phyloP scores from a whole-genome alignment of 1,284 basidiomycete genomes.

The Anthracocystis panici-leucophaei region DNA sequence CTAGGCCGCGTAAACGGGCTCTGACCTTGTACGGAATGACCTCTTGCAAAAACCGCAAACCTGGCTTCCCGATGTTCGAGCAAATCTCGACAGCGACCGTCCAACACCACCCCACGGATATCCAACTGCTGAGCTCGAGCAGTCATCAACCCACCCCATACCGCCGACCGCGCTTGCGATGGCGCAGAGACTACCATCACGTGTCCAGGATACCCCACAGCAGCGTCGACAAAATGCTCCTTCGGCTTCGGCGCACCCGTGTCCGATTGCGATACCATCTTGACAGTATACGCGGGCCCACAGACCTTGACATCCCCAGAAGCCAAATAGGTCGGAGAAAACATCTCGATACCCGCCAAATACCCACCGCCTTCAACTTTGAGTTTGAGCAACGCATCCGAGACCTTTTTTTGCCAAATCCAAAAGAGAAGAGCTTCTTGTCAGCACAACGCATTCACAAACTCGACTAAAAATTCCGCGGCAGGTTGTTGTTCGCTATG shows the following conservation, averaged over 20 bases:
- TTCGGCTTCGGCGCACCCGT: conserved; percentile 77
- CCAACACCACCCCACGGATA: conserved; percentile 80
- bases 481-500: not conserved
- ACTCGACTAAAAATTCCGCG: not conserved
- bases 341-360: conserved; percentile 81
- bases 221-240: conserved; percentile 86
- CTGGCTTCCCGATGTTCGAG: conserved; percentile 78
- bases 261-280: conserved; percentile 81
- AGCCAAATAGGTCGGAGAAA: conserved; percentile 71
- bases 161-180: conserved; percentile 81
- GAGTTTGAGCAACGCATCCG: conserved; percentile 90
- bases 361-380: conserved; percentile 81
- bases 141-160: conserved; percentile 93
- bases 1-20: conserved; percentile 83
- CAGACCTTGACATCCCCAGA: conserved; percentile 62
- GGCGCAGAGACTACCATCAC: conserved; percentile 85
- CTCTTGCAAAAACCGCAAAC: conserved; percentile 77
- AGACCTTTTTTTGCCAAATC: conserved; percentile 75
- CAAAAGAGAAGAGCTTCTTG: not conserved
- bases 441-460: conserved; percentile 10
- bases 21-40: conserved; percentile 87
- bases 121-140: conserved; percentile 80
- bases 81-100: conserved; percentile 84
- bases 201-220: conserved; percentile 73
- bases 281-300: conserved; percentile 89